Percentiles rank a stretch among this genome's conserved stretches.
These are phyloP conservation scores for Lentinus tigrinus DNA, from an alignment of 768 basidiomycete species.

Conservation along the genomic window DNA sequence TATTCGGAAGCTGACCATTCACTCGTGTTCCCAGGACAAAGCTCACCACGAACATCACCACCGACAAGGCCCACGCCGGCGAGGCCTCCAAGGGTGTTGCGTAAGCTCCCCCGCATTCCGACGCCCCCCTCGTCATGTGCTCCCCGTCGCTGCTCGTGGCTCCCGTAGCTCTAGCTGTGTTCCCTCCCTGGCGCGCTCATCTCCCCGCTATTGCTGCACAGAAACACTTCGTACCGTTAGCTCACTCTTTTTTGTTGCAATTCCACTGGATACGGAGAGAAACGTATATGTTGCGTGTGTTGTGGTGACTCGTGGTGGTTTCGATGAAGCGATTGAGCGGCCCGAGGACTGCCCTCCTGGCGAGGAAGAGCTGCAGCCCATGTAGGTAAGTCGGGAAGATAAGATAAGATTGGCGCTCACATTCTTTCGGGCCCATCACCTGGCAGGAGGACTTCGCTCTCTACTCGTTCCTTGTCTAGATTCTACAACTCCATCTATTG, in stretches of 20 bases:
- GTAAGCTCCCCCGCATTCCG: conserved; percentile 13
- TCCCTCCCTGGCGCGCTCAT: not conserved
- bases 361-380: too few relatives aligned
- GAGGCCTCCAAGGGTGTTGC: conserved; percentile 31
- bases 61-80: conserved; percentile 33
- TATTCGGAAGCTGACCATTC: not conserved
- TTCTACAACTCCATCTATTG: too few relatives aligned
- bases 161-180: conserved; percentile 1
- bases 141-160: not conserved
- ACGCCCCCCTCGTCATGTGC: not conserved
- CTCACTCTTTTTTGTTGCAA: conserved; percentile 13
- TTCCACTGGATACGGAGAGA: conserved; percentile 16
- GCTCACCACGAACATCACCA: conserved; percentile 36
- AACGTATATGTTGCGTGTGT: not conserved
- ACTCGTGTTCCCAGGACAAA: conserved; percentile 28
- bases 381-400: too few relatives aligned
- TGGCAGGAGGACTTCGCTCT: too few relatives aligned
- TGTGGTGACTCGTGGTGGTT: not conserved
- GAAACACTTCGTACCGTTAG: conserved; percentile 19
- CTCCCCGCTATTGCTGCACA: conserved; percentile 3
- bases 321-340: too few relatives aligned
- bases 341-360: too few relatives aligned
- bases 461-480: too few relatives aligned
- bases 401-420: too few relatives aligned
- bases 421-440: too few relatives aligned